Conservation (phyloP, 1,139 yeast species). For the Debaryomyces sp. region DNA sequence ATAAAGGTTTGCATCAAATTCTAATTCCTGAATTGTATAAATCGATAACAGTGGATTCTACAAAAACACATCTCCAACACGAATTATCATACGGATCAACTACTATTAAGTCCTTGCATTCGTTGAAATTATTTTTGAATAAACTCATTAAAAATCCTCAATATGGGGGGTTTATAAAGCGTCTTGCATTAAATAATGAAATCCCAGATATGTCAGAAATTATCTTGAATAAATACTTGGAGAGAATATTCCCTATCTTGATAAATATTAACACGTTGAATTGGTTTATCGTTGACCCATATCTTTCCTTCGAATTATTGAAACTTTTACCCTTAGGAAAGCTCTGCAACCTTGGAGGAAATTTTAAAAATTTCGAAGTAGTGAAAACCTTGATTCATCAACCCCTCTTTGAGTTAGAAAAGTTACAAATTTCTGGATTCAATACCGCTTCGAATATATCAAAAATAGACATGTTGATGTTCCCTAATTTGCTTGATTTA, state of each 20-base stretch:
- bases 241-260: constrained; percentile 22
- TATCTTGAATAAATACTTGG: constrained; percentile 19
- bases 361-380: constrained; percentile 20
- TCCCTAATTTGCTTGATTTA: constrained; percentile 17
- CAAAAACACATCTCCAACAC: neutral
- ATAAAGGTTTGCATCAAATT: constrained; percentile 16
- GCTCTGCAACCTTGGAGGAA: constrained; percentile 21
- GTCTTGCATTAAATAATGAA: constrained; percentile 17
- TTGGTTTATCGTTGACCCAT: constrained; percentile 22
- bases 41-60: constrained; percentile 24
- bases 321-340: constrained; percentile 8
- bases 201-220: constrained; percentile 34
- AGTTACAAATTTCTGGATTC: constrained; percentile 23
- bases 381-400: constrained; percentile 8
- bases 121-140: constrained; percentile 24
- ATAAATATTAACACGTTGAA: constrained; percentile 21
- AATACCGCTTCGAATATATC: constrained; percentile 16
- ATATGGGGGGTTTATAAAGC: constrained; percentile 18
- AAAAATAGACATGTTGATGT: constrained; percentile 17
- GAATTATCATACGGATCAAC: neutral
- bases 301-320: neutral
- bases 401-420: constrained; percentile 13
- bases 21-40: constrained; percentile 23
- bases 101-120: constrained; percentile 6
- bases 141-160: constrained; percentile 14